Evolutionary conservation across 2,329 filamentous ascomycete species (phyloP).

Genomic region (Metarhizium guizhouense): DNA sequence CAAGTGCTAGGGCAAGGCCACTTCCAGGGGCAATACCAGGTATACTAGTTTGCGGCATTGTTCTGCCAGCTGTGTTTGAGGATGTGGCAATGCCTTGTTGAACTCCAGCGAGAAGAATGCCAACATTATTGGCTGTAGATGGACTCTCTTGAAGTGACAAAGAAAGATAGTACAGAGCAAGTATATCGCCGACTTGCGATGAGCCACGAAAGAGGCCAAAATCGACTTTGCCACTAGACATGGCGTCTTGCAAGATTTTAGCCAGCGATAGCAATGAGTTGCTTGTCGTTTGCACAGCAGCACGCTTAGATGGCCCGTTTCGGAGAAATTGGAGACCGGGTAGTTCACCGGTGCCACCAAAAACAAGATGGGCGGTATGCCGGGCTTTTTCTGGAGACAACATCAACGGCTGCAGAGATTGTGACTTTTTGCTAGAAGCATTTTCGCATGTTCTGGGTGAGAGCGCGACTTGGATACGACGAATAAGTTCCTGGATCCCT

Average conservation of each 20-base stretch:
- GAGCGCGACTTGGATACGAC: constrained; percentile 64
- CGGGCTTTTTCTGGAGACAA: constrained; percentile 77
- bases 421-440: constrained; percentile 7
- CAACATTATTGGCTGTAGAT: constrained; percentile 96
- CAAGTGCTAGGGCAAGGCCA: constrained; percentile 76
- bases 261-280: constrained; percentile 90
- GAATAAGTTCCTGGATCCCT: constrained; percentile 71
- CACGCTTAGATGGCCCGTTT: constrained; percentile 62
- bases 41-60: constrained; percentile 34
- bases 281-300: constrained; percentile 85
- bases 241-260: constrained; percentile 95
- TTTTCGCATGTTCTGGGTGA: constrained; percentile 21
- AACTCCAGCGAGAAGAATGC: constrained; percentile 89
- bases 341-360: constrained; percentile 63
- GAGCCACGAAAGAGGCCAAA: constrained; percentile 49
- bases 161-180: constrained; percentile 92
- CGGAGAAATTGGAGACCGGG: constrained; percentile 69
- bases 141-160: constrained; percentile 90
- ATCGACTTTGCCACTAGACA: constrained; percentile 61
- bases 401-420: constrained; percentile 49
- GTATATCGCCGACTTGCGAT: constrained; percentile 79
- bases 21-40: constrained; percentile 79
- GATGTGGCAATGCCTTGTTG: constrained; percentile 51
- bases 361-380: constrained; percentile 74
- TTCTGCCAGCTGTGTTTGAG: constrained; percentile 6